Base-by-base conservation (phyloP, 306 rosid species). In the Biancaea sappan region DNA sequence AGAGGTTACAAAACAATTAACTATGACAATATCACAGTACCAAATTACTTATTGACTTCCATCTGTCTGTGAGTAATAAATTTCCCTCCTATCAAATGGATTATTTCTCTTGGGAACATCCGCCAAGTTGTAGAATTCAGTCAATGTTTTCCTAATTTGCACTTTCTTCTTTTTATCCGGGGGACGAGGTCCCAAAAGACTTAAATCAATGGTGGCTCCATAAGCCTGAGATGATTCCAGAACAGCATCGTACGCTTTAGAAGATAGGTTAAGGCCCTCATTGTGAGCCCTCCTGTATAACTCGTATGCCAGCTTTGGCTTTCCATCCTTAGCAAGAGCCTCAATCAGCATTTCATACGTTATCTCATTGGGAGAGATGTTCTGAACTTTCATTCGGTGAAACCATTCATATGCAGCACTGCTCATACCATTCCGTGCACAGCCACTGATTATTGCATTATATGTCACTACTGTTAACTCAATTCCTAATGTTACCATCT, bases 351-450 rank as follows among this genome's bases (percentile, higher is more conserved):
- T 86, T 76, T 87, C 98, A 21, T 90, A 92, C 41, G 88, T 88
- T 26, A 87, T 88, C 80, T 88, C 89, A 41, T 92, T 81, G 3
- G 96, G 97, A 53, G 88, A n/a, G 58, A 90, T 84, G 62, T 79
- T 86, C 77, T 85, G 83, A 85, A 80, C 92, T 81, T 87, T 87
- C 96, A 95, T 86, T 31, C 88, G 80, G 73, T 90, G 90, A 88
- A 95, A 95, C 98, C 99, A 95, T 81, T 88, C 98, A 40, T 88
- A 95, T 28, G 99, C 98, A 32, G 80, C 89, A 72, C 81, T 82
- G 77, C 89, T 87, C 84, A 73, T 84, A 13, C 86, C 88, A 13
- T 90, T 87, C 32, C 88, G 83, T 0, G 83, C 98, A 75, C 88
- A 95, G 12, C 91, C 91, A 28, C 92, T 87, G 35, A 95, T 92